These are phyloP conservation scores for Metarhizium humberi DNA, from an alignment of 2,329 filamentous ascomycete species.

Conservation along the genomic window DNA sequence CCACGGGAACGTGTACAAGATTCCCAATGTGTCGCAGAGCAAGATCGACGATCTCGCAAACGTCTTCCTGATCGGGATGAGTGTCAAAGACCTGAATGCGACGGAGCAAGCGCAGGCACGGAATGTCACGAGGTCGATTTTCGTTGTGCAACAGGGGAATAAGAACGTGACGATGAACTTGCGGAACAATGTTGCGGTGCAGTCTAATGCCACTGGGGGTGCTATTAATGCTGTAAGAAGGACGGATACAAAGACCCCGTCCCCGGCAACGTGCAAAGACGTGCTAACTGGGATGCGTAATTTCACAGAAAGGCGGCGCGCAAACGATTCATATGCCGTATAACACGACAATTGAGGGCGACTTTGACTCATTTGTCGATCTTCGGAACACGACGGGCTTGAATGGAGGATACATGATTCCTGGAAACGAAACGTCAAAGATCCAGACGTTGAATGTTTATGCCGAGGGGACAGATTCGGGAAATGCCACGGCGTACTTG, in stretches of 20 bases:
- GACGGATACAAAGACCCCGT: background rate
- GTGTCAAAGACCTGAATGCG: conserved; percentile 47
- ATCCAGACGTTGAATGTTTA: conserved; percentile 64
- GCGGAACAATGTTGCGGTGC: conserved; percentile 29
- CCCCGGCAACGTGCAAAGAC: too few relatives aligned
- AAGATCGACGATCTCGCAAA: conserved; percentile 63
- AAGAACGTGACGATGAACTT: conserved; percentile 56
- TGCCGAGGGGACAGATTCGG: conserved; percentile 52
- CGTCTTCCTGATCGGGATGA: conserved; percentile 57
- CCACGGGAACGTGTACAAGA: conserved; percentile 75
- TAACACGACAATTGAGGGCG: conserved; percentile 56
- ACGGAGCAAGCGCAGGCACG: conserved; percentile 57
- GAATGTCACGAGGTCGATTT: conserved; percentile 65
- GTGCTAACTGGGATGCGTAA: background rate
- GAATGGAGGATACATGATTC: conserved; percentile 37
- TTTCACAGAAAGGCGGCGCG: conserved; percentile 39
- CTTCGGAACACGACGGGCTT: conserved; percentile 49
- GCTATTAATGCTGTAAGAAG: conserved; percentile 31
- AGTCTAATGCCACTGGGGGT: conserved; percentile 47
- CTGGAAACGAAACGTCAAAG: conserved; percentile 53
- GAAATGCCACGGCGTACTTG: conserved; percentile 69
- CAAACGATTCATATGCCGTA: conserved; percentile 57
- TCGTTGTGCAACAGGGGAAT: conserved; percentile 62
- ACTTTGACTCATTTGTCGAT: conserved; percentile 63
- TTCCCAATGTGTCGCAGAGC: conserved; percentile 55